Evolutionary conservation across 306 rosid species (phyloP), one percentile per base, ranked within the genome.

Genomic region (Trifolium dubium): DNA sequence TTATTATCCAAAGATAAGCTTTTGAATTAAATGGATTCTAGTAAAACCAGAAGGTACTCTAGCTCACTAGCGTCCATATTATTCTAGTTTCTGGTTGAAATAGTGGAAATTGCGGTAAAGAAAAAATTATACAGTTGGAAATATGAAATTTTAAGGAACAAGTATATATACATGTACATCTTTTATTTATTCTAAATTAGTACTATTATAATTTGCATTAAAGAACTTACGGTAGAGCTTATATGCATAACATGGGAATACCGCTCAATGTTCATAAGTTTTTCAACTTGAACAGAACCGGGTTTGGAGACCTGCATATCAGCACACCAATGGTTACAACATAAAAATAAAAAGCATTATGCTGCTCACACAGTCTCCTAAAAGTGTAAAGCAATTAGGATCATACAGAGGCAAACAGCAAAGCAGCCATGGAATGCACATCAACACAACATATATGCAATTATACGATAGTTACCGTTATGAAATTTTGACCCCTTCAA

Each of bases 221-320:
- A 72, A 78, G 54, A 69, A 76, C 97, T 92, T 86, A 92, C 99
- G 5, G 99, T 94, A 13, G 99, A 94, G 79, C 99, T 94, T 56
- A 94, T 87, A 81, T 94, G 99, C 99, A 94, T 94, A 50, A 94
- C 99, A 82, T 94, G 99, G 80, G 99, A 94, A 85, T 89, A 94
- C 31, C 93, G 92, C 86, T 94, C 99, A 19, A 94, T 76, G 61
- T 92, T 88, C 99, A 89, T 94, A 43, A 92, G 88, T 83, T 87
- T 85, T 81, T 94, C 97, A 75, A 92, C 97, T 71, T 81, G 83
- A 12, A 94, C 97, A 39, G 99, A 94, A 44, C 96, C 99, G 10
- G 91, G 87, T 85, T 84, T 94, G 9, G 95, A 92, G 71, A 94
- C 99, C 98, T 94, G 88, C 86, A 76, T 13, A 55, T 72, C 55